Evolutionary conservation across 2,329 filamentous ascomycete genomes (phyloP).

Genomic region (Calonectria pseudoturangicola): DNA sequence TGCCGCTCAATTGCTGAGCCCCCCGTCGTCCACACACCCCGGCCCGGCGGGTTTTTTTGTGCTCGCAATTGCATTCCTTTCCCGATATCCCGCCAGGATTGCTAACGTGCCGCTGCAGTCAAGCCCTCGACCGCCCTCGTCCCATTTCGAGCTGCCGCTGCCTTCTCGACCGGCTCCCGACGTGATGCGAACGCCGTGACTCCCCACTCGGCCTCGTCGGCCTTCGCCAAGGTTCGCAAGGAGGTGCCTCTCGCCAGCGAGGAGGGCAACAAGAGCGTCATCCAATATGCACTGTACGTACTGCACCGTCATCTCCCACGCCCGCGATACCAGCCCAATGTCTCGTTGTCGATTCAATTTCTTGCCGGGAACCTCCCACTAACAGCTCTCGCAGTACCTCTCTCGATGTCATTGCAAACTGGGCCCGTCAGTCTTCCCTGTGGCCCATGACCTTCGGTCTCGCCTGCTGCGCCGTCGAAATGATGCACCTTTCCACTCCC

Average conservation of each 20-base stretch:
- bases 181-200: constrained; percentile 77
- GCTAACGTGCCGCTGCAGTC: constrained; percentile 66
- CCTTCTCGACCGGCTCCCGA: constrained; percentile 79
- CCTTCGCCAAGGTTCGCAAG: constrained; percentile 75
- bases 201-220: constrained; percentile 71
- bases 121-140: constrained; percentile 79
- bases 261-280: constrained; percentile 84
- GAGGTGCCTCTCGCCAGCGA: constrained; percentile 87
- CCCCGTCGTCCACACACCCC: constrained; percentile 5
- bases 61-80: constrained; percentile 30
- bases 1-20: constrained; percentile 22
- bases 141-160: constrained; percentile 77
- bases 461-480: constrained; percentile 92
- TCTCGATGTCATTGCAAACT: constrained; percentile 87
- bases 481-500: constrained; percentile 93
- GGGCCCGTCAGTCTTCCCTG: constrained; percentile 88
- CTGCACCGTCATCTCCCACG: background rate
- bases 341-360: background rate
- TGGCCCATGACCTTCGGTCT: constrained; percentile 94
- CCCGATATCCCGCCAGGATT: background rate
- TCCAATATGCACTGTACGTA: constrained; percentile 91
- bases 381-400: constrained; percentile 74
- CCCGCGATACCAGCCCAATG: background rate
- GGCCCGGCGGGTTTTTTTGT: constrained; percentile 49
- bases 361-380: constrained; percentile 8